These are phyloP conservation scores for Sicyos baderoa DNA, from an alignment of 306 rosid species.

Conservation along the genomic window DNA sequence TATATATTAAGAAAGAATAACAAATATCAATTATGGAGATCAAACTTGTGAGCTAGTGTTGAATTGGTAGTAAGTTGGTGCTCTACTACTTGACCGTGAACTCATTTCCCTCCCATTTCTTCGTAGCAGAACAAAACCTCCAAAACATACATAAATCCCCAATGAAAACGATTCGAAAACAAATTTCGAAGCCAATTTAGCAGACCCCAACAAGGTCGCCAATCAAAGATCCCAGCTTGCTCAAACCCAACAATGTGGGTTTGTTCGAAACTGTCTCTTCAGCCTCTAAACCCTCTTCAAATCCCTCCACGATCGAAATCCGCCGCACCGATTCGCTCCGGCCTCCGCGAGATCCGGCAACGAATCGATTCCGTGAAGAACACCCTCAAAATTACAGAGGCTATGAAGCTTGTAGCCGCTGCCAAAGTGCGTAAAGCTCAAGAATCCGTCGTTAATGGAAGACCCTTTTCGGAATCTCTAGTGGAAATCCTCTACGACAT, in stretches of 20 bases:
- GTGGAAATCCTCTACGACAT: constrained; percentile 87
- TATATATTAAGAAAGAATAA: too few species aligned
- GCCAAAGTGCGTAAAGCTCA: constrained; percentile 91
- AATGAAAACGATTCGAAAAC: not conserved
- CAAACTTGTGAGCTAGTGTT: too few species aligned
- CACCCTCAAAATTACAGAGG: constrained; percentile 91
- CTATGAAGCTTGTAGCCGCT: constrained; percentile 95
- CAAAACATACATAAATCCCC: constrained; percentile 25
- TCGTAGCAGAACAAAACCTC: constrained; percentile 14
- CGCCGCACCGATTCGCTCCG: constrained; percentile 40
- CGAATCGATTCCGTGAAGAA: constrained; percentile 69
- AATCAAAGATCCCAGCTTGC: constrained; percentile 31
- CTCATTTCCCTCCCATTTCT: constrained; percentile 33
- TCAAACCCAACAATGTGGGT: constrained; percentile 46
- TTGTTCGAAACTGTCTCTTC: constrained; percentile 51
- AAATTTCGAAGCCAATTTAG: not conserved
- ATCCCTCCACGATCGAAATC: constrained; percentile 39
- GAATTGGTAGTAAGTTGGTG: too few species aligned
- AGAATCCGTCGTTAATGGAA: constrained; percentile 82
- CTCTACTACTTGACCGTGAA: constrained; percentile 34
- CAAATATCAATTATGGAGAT: too few species aligned
- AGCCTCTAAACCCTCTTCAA: constrained; percentile 55
- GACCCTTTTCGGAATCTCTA: constrained; percentile 80
- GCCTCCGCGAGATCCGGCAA: constrained; percentile 63
- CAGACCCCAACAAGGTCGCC: constrained; percentile 5